Percentiles rank a stretch among this genome's conserved stretches.
Evolutionary conservation across 176 grass and related monocot species (phyloP).

Genomic region (Oryza glumipatula): DNA sequence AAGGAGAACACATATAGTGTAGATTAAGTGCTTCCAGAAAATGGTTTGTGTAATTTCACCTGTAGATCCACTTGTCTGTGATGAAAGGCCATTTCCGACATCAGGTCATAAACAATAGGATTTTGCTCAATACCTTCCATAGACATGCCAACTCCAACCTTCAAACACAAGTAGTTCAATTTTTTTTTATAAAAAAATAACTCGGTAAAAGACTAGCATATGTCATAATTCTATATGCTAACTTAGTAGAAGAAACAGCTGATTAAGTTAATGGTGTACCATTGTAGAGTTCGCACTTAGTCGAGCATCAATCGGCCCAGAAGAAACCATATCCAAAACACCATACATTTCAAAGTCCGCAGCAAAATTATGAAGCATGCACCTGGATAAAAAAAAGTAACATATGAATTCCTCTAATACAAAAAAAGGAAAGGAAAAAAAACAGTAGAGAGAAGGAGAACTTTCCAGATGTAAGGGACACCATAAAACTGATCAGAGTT

Average conservation of each 20-base stretch:
- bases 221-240: constrained; percentile 15
- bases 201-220: not conserved
- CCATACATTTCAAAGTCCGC: constrained; percentile 94
- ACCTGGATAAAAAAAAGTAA: constrained; percentile 56
- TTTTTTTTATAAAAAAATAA: too few relatives aligned
- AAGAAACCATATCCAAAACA: constrained; percentile 71
- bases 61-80: constrained; percentile 68
- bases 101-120: constrained; percentile 95
- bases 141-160: constrained; percentile 97
- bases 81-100: constrained; percentile 98
- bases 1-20: not conserved
- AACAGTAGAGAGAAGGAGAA: constrained; percentile 37
- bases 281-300: constrained; percentile 83
- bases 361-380: constrained; percentile 96
- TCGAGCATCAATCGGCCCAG: constrained; percentile 80
- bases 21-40: not conserved
- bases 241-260: constrained; percentile 13
- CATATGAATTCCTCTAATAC: constrained; percentile 10
- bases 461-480: constrained; percentile 94
- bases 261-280: constrained; percentile 50
- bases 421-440: not conserved
- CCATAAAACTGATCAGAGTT: constrained; percentile 88
- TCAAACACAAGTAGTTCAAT: constrained; percentile 17
- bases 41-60: constrained; percentile 47
- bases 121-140: constrained; percentile 99